These are phyloP conservation scores for Leccinellum rugosiceps DNA, from an alignment of 768 basidiomycete genomes.

Conservation along the genomic window DNA sequence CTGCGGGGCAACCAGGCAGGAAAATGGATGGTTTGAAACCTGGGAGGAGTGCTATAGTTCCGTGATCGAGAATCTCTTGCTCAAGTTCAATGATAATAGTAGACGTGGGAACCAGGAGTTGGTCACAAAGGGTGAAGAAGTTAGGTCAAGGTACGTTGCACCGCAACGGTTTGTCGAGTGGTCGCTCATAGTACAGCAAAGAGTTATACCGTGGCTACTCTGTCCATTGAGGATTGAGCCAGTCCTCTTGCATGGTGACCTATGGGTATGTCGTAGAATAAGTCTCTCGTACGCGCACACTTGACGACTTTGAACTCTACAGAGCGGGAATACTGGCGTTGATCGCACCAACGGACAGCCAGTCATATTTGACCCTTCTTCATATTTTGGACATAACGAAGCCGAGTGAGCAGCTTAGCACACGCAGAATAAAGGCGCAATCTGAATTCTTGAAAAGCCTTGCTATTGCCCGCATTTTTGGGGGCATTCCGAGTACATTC, in stretches of 20 bases:
- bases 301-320: conserved; percentile 2
- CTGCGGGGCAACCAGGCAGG: conserved; percentile 67
- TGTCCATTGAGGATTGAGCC: conserved; percentile 56
- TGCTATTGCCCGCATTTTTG: conserved; percentile 77
- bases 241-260: conserved; percentile 73
- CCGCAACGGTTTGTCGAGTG: neutral
- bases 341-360: conserved; percentile 53
- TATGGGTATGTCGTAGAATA: conserved; percentile 57
- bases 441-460: conserved; percentile 42
- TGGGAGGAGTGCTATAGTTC: conserved; percentile 70
- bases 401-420: conserved; percentile 56
- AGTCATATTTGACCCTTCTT: conserved; percentile 75
- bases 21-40: conserved; percentile 68
- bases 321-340: conserved; percentile 75
- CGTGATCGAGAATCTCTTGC: conserved; percentile 58
- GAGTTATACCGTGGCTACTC: conserved; percentile 72
- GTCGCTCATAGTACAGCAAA: conserved; percentile 30
- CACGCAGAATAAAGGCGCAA: neutral
- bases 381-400: conserved; percentile 79
- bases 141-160: conserved; percentile 43
- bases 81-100: conserved; percentile 40
- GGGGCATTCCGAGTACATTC: conserved; percentile 65
- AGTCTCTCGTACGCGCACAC: neutral
- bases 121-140: conserved; percentile 48
- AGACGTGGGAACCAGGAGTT: conserved; percentile 43